Evolutionary conservation across 2,329 filamentous ascomycete genomes (phyloP).

Genomic region (Stachybotrys chartarum): DNA sequence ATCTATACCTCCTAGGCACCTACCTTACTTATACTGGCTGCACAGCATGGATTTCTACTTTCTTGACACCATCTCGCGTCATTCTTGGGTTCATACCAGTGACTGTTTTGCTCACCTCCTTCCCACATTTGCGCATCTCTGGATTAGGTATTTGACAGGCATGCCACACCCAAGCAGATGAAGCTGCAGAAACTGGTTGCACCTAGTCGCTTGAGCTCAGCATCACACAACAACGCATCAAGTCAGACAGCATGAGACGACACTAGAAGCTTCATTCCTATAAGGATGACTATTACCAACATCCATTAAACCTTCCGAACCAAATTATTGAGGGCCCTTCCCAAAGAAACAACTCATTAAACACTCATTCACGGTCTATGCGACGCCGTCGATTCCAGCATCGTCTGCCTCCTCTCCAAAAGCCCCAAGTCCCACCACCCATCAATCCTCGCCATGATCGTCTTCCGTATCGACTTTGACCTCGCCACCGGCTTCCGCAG

Average conservation of each 20-base stretch:
- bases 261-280: background rate
- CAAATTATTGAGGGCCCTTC: background rate
- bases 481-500: conserved; percentile 8
- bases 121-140: too few species aligned
- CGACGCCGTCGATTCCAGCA: conserved; percentile 14
- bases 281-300: background rate
- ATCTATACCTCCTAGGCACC: too few species aligned
- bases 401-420: conserved; percentile 35
- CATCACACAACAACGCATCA: too few species aligned
- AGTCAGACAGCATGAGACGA: background rate
- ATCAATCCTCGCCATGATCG: conserved; percentile 39
- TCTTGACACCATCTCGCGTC: too few species aligned
- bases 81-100: too few species aligned
- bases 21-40: too few species aligned
- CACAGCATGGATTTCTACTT: too few species aligned
- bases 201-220: too few species aligned
- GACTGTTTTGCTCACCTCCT: too few species aligned
- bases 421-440: conserved; percentile 50
- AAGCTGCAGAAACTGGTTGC: too few species aligned
- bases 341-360: background rate
- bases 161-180: too few species aligned
- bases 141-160: too few species aligned
- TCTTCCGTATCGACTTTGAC: conserved; percentile 33
- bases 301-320: background rate
- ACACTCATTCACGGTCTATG: conserved; percentile 6